phyloP scores from a whole-genome alignment of 164 flowering plant genomes.

The Liriodendron chinense region DNA sequence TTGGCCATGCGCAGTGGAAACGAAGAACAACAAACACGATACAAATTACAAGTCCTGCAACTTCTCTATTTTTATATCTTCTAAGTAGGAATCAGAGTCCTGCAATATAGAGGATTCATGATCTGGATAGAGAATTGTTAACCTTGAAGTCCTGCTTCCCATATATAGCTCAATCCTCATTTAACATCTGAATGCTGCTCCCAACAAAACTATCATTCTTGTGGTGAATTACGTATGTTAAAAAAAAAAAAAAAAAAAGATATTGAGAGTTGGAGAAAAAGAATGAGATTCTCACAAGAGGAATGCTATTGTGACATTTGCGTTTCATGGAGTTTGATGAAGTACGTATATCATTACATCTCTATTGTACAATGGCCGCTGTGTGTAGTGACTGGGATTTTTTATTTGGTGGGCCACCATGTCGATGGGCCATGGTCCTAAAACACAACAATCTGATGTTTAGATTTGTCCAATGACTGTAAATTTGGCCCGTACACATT shows the following conservation, averaged over 20 bases:
- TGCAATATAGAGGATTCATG: background rate
- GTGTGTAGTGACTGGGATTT: background rate
- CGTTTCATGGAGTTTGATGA: background rate
- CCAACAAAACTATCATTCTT: background rate
- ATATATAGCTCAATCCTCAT: background rate
- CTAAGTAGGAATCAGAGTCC: background rate
- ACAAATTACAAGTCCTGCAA: background rate
- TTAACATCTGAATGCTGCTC: background rate
- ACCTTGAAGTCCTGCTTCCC: slow-evolving; percentile 8
- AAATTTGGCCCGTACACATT: background rate
- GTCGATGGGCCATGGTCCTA: background rate
- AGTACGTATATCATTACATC: background rate
- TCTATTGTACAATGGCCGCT: background rate
- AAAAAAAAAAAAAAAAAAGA: too few relatives aligned
- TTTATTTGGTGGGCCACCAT: background rate
- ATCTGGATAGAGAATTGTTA: slow-evolving; percentile 3
- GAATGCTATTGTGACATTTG: background rate
- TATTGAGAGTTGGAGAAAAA: background rate
- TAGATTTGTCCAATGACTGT: background rate
- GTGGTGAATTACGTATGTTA: background rate
- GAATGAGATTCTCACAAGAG: background rate
- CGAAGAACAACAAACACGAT: background rate
- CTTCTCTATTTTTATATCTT: background rate
- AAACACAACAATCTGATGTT: background rate
- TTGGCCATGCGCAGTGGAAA: too few relatives aligned